Conservation (phyloP, 2,329 filamentous ascomycete species). For the Trichoderma sp. region DNA sequence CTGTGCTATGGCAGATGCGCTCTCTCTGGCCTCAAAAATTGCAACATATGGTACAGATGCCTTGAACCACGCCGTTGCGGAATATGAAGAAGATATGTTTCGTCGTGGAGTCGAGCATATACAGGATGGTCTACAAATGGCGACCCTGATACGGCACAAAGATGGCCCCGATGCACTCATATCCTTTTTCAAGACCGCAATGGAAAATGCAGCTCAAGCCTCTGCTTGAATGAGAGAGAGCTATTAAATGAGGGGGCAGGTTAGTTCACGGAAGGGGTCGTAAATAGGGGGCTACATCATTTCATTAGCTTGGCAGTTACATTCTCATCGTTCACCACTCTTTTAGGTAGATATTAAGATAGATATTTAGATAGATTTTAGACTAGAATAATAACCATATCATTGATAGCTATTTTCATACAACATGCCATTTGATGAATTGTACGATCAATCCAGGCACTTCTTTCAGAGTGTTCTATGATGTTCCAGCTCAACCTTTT, state of each 20-base stretch:
- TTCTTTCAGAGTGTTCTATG: neutral
- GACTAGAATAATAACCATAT: neutral
- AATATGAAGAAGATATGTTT: conserved; percentile 17
- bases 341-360: neutral
- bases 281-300: neutral
- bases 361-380: neutral
- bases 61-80: neutral
- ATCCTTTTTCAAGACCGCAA: neutral
- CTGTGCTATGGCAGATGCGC: conserved; percentile 9
- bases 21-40: neutral
- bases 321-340: neutral
- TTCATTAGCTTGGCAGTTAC: neutral
- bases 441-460: neutral
- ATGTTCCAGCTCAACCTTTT: neutral
- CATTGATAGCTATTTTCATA: neutral
- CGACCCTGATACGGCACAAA: neutral
- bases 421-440: neutral
- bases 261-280: too few species aligned
- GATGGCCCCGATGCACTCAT: neutral
- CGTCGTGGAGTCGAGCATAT: conserved; percentile 9
- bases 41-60: neutral
- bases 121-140: neutral
- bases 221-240: neutral
- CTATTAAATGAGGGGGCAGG: neutral
- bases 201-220: neutral